Base-by-base conservation (phyloP, 495 filamentous ascomycete species). In the Emericellopsis terricola region DNA sequence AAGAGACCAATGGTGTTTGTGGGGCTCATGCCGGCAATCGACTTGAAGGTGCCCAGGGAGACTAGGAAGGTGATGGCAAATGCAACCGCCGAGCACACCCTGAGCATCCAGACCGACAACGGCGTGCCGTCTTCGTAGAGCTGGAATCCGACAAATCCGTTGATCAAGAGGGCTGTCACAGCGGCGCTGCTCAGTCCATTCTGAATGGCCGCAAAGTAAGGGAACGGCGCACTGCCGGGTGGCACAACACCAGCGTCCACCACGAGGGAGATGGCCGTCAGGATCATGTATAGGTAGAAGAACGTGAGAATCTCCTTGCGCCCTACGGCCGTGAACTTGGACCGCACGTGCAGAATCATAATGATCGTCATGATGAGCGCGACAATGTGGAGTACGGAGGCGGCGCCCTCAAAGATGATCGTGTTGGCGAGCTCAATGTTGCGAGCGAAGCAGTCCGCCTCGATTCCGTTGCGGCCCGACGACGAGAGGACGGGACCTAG, bases 111-210 rank as follows among this genome's bases (percentile, higher is more conserved):
- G 19, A 99, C 73, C 0, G 87, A 94, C 23, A 94, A 65, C 6
- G 76, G 76, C 2, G 89, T 99, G n/a, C 89, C 89, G 51, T 99
- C 89, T 55, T 99, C 89, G 53, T 96, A 99, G 4, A 99, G 68
- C 57, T 96, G 91, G 59, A 96, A 99, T 23, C 89, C 89, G 27
- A 99, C 87, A 50, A 99, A 99, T 19, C 91, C 89, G 52, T 96
- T 96, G 64, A 99, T 80, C 37, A 96, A 59, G 27, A 99, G 64
- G 55, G 78, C 91, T 8, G 80, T 86, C 51, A 83, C 81, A 14
- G 89, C 62, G 8, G 89, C 84, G 13, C 84, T 93, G n/a, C 73
- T 61, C 38, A 99, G 65, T n/a, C 91, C 89, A 40, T 72, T 73
- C 49, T 99, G 89, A 10, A 76, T 75, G 19, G 87, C 80, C 42